A percentile compares a stretch with the other conserved stretches of the same genome.
These are phyloP conservation scores for Macrolepiota fuliginosa DNA, from an alignment of 768 basidiomycete genomes.

Conservation along the genomic window DNA sequence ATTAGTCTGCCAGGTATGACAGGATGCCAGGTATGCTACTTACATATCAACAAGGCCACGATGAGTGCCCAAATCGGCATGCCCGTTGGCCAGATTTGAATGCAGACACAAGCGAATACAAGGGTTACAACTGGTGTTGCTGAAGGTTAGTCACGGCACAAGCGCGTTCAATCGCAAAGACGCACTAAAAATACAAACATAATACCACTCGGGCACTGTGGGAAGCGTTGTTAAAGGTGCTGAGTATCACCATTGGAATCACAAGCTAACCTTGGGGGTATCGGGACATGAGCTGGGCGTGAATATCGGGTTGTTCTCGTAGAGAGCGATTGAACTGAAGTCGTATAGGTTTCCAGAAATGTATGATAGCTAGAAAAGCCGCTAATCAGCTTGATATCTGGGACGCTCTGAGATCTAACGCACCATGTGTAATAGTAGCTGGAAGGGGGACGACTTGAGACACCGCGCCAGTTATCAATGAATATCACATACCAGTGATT, in stretches of 20 bases:
- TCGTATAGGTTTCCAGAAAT: conserved; percentile 59
- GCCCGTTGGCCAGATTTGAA: conserved; percentile 62
- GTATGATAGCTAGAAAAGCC: conserved; percentile 35
- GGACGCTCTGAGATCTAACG: not conserved
- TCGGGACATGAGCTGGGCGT: conserved; percentile 54
- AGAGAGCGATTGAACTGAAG: conserved; percentile 48
- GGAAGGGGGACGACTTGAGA: not conserved
- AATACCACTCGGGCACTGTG: conserved; percentile 65
- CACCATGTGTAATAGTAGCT: conserved; percentile 49
- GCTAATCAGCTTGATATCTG: not conserved
- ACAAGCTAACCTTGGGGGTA: conserved; percentile 42
- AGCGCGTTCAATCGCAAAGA: not conserved
- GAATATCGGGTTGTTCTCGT: conserved; percentile 58
- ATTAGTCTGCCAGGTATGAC: not conserved
- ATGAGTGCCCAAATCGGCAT: conserved; percentile 70
- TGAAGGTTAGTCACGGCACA: not conserved
- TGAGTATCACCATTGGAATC: not conserved
- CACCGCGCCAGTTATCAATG: not conserved
- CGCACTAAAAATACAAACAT: conserved; percentile 46
- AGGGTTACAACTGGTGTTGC: conserved; percentile 43
- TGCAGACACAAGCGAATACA: conserved; percentile 57
- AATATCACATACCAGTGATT: conserved; percentile 45
- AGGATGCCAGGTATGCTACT: conserved; percentile 12
- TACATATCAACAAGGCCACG: conserved; percentile 46
- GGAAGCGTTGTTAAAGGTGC: conserved; percentile 9